Evolutionary conservation across 2,329 filamentous ascomycete genomes (phyloP), one percentile per base, ranked within the genome.

Genomic region (Colletotrichum sp.): DNA sequence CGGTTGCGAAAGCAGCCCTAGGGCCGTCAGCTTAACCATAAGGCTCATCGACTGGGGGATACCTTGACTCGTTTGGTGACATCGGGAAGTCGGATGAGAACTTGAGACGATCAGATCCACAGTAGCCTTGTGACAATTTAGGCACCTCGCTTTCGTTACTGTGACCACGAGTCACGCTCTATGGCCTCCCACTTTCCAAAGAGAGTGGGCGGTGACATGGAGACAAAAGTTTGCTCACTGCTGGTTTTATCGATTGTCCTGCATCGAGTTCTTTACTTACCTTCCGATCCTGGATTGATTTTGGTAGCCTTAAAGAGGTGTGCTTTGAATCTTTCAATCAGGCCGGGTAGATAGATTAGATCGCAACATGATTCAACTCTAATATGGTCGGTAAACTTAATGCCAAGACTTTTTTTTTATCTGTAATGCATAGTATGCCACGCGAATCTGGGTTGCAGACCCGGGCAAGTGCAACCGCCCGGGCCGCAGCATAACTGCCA

Each of bases 331-430:
- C 2, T 48, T 7, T 0, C 10, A 12, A 7, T 7, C n/a, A n/a
- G 5, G 43, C 18, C 43, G 0, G 18, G 43, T 48, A 7, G 18
- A 48, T 21, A 7, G 43, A 48, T 21, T 48, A 48, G 18, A 48
- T 48, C 43, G 9, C 43, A 48, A 2, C 43, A 0, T 21, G 1
- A 48, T n/a, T 6, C 39, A 10, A 9, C 16, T 18, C 16, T 10
- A 6, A n/a, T n/a, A 2, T 48, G 9, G 18, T 0, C 43, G 1
- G 43, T 0, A n/a, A n/a, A 9, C 18, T 48, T n/a, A n/a, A 13
- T 48, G 10, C 39, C 8, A n/a, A 0, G 36, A 43, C 39, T 24
- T 24, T 24, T 24, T n/a, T n/a, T n/a, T 43, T 9, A 39, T 30
- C 28, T 30, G 28, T 30, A 30, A 30, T 30, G 28, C 28, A 30